Evolutionary conservation across 768 basidiomycete genomes (phyloP), one percentile per base, ranked within the genome.

Genomic region (Rhodosporidiobolus odoratus): DNA sequence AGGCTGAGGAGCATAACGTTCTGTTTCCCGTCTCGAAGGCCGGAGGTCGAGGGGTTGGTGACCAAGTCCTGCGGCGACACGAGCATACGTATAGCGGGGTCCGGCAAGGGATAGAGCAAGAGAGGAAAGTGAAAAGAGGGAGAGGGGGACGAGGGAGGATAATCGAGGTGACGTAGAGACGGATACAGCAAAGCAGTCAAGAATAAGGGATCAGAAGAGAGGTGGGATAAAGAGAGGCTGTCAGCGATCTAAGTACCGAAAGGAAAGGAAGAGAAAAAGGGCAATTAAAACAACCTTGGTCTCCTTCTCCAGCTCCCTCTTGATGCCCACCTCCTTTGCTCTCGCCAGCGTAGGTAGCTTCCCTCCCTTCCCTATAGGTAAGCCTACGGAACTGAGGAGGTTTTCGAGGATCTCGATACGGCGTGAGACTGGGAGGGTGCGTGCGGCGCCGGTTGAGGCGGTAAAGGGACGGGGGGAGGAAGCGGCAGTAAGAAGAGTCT

Each of bases 21-120:
- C n/a, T 38, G 41, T 37, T 62, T 68, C 50, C 66, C 66, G 35
- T 61, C 59, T 15, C 66, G 66, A 9, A 68, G 60, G 34, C 66
- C 66, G n/a, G 59, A 19, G 60, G 25, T 32, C 1, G 9, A 4
- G 10, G 54, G 52, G n/a, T 19, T 54, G 10, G 53, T 60, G 10
- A 6, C 7, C 19, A 68, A 43, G 5, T 61, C 59, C 66, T 68
- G 59, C 34, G 16, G 13, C 6, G 27, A n/a, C 12, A 30, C 25
- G 48, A 50, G 48, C n/a, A 50, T 13, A 25, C 15, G 12, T 50
- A 13, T 15, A 9, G 25, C 25, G 15, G 10, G 48, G 10, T 50
- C n/a, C n/a, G n/a, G n/a, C n/a, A n/a, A n/a, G n/a, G n/a, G n/a
- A n/a, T 25, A 32, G 30, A 32, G 56, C 25, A 37, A 4, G 35